Percentiles rank a stretch among this genome's conserved stretches.
These are phyloP conservation scores for Aspergillus melleus DNA, from an alignment of 2,329 filamentous ascomycete species.

Conservation along the genomic window DNA sequence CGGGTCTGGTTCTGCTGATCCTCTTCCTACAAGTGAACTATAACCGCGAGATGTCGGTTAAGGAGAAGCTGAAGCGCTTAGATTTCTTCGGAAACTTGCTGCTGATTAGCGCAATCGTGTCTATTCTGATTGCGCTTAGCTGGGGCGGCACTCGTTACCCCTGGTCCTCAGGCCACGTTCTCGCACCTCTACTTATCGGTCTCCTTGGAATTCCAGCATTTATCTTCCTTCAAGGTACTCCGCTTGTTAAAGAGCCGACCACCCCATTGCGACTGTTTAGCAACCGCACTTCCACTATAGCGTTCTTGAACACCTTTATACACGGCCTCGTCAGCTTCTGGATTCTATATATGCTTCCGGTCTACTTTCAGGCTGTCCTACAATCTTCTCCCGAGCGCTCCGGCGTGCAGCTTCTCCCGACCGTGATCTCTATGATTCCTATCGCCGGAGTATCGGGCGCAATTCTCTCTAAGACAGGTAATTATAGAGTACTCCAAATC, in stretches of 20 bases:
- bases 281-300: constrained; percentile 37
- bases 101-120: constrained; percentile 30
- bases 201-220: constrained; percentile 41
- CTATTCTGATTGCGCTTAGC: constrained; percentile 34
- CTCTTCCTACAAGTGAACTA: constrained; percentile 39
- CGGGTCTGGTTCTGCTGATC: constrained; percentile 28
- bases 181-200: constrained; percentile 49
- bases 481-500: not conserved
- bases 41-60: constrained; percentile 17
- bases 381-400: constrained; percentile 29
- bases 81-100: constrained; percentile 42
- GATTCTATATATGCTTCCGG: constrained; percentile 41
- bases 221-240: constrained; percentile 1
- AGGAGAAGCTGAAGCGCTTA: constrained; percentile 39
- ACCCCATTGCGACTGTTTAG: constrained; percentile 44
- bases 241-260: constrained; percentile 33
- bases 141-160: constrained; percentile 35
- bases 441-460: constrained; percentile 25
- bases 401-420: constrained; percentile 23
- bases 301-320: constrained; percentile 40
- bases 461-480: constrained; percentile 17
- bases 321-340: constrained; percentile 36
- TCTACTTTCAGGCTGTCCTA: constrained; percentile 46
- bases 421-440: constrained; percentile 10
- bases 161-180: constrained; percentile 36